Evolutionary conservation across 768 basidiomycete species (phyloP).

Genomic region (Boletus insuetus): DNA sequence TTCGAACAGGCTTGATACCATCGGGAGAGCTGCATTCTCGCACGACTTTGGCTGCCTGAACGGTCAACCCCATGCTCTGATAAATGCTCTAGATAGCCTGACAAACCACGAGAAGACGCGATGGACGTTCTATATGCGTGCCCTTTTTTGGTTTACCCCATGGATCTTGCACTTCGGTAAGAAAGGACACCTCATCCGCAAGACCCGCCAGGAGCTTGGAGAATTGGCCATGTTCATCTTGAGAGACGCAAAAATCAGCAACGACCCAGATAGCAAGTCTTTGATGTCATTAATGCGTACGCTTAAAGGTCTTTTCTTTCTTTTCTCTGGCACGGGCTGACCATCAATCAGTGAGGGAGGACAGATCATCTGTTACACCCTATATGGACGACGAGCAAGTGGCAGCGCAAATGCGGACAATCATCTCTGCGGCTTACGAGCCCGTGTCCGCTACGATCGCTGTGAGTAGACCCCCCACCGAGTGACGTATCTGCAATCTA

Average conservation of each 20-base stretch:
- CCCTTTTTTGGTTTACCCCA: conserved; percentile 60
- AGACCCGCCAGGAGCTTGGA: conserved; percentile 53
- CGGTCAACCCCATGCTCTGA: conserved; percentile 45
- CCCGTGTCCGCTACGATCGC: conserved; percentile 36
- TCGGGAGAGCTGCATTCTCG: conserved; percentile 60
- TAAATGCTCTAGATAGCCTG: conserved; percentile 53
- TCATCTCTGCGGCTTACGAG: conserved; percentile 56
- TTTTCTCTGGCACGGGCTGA: conserved; percentile 1
- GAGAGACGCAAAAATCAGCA: conserved; percentile 48
- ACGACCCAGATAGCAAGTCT: conserved; percentile 44
- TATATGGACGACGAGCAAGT: conserved; percentile 48
- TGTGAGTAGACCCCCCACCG: conserved; percentile 19
- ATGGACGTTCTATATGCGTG: conserved; percentile 63
- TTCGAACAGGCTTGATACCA: conserved; percentile 49
- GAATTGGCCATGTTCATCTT: conserved; percentile 50
- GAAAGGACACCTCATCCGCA: conserved; percentile 57
- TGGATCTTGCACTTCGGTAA: conserved; percentile 53
- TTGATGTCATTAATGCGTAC: conserved; percentile 56
- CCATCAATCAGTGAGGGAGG: conserved; percentile 37
- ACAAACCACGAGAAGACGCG: conserved; percentile 58
- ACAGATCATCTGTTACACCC: conserved; percentile 38
- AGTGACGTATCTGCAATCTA: conserved; percentile 2
- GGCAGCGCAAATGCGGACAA: conserved; percentile 59
- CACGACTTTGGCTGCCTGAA: conserved; percentile 59
- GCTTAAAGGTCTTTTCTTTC: not conserved